Base-by-base conservation (phyloP, 1,284 basidiomycete genomes). In the Trichosporon sp. region DNA sequence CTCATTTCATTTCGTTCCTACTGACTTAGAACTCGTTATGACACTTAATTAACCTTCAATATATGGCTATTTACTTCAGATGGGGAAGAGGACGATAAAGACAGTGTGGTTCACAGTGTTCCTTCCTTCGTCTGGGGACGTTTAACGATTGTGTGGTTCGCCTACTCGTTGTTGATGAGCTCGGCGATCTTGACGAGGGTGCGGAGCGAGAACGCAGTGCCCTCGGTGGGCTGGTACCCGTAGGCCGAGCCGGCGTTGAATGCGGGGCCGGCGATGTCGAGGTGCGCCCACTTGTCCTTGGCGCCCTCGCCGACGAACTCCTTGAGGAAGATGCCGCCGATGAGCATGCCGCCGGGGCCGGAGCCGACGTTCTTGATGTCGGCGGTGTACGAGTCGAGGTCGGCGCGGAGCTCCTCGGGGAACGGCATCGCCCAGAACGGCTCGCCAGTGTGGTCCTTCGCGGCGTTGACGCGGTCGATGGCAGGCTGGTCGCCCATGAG, bases 241-340 rank as follows among this genome's bases (percentile, higher is more conserved):
- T 51, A 53, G 0, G 66, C 32, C 1, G 38, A 18, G 29, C 27
- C 31, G 15, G 44, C 29, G 66, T 63, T 67, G 44, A 56, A 62
- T 12, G 66, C 35, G 1, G 66, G 66, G 9, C 66, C 66, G 2
- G 66, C 66, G 31, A 67, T 67, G 62, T 67, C 66, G 29, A 67
- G 21, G 32, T 67, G 66, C 2, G 60, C 66, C 66, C 66, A 67
- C 18, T 38, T 47, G n/a, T 27, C 65, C 15, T 38, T 47, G 11
- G 58, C 65, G 25, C 65, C 65, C 58, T 42, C 58, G 29, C 56
- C 65, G 29, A 60, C 29, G 58, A 66, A 66, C 18, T 58, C 56
- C 56, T 51, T 44, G 29, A 65, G 64, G 64, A 65, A 65, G 64
- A 65, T 56, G 21, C 64, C 64, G 7, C 18, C 64, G 13, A 51